phyloP scores from a whole-genome alignment of 345 rosid species.

The Excoecaria agallocha region DNA sequence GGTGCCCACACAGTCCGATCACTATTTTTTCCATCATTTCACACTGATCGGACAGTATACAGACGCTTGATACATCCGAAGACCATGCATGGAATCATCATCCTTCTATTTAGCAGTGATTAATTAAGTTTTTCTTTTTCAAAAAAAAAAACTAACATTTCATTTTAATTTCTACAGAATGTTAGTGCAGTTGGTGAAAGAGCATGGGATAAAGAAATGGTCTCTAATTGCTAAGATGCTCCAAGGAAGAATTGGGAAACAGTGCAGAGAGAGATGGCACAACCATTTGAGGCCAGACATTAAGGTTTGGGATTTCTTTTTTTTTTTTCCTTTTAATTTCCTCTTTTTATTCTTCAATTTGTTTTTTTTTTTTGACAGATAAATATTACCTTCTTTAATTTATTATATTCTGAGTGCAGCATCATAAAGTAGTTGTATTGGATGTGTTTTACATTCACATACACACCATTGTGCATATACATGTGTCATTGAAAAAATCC shows the following conservation, averaged over 20 bases:
- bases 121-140: not conserved
- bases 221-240: conserved; percentile 59
- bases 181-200: conserved; percentile 45
- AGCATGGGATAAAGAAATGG: conserved; percentile 66
- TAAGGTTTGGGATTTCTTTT: conserved; percentile 46
- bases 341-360: not conserved
- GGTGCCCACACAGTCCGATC: too few relatives aligned
- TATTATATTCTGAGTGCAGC: too few relatives aligned
- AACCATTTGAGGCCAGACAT: conserved; percentile 82
- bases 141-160: not conserved
- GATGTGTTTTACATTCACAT: too few relatives aligned
- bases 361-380: not conserved
- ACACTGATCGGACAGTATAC: too few relatives aligned
- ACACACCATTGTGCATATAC: too few relatives aligned
- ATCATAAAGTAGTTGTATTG: too few relatives aligned
- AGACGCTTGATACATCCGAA: too few relatives aligned
- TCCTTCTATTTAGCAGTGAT: too few relatives aligned
- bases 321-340: not conserved
- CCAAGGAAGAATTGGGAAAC: conserved; percentile 70
- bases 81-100: too few relatives aligned
- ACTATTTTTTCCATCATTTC: too few relatives aligned
- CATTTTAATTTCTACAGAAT: conserved; percentile 28
- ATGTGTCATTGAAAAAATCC: too few relatives aligned
- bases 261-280: conserved; percentile 91
- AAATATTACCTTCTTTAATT: too few relatives aligned